Percentiles rank a stretch among this genome's conserved stretches.
These are phyloP conservation scores for Solanum chaucha DNA, from an alignment of 257 asterid genomes.

Conservation along the genomic window DNA sequence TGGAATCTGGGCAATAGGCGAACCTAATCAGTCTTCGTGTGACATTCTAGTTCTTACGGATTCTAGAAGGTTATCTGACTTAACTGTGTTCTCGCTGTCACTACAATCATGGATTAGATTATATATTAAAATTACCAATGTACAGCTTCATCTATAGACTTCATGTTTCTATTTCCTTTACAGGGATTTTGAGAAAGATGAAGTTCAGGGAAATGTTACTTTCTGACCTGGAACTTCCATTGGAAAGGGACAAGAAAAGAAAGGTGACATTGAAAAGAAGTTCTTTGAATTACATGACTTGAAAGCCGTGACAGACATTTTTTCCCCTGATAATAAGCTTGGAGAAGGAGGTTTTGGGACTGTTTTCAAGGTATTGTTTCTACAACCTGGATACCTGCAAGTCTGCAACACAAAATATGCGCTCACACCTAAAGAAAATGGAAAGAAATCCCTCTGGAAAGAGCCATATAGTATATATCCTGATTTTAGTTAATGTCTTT, in stretches of 20 bases:
- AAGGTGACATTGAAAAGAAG: background rate
- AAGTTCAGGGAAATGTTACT: background rate
- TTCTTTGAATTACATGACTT: background rate
- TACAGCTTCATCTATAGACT: too few species aligned
- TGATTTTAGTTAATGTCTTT: background rate
- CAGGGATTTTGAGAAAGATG: background rate
- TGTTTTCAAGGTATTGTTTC: conserved; percentile 17
- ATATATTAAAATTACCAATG: too few species aligned
- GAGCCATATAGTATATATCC: background rate
- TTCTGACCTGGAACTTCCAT: background rate
- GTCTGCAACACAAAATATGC: background rate
- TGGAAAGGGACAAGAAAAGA: background rate
- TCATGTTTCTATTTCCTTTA: background rate
- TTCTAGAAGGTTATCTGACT: too few species aligned
- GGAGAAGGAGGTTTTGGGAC: conserved; percentile 35
- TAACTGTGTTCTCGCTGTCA: background rate
- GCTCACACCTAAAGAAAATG: background rate
- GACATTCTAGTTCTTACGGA: too few species aligned
- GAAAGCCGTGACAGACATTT: conserved; percentile 5
- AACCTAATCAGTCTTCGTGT: background rate
- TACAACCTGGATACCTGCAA: background rate
- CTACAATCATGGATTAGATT: background rate
- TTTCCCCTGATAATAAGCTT: conserved; percentile 12
- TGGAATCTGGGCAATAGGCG: background rate
- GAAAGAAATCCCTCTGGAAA: background rate